A percentile compares a stretch with the other conserved stretches of the same genome.
Evolutionary conservation across 768 basidiomycete genomes (phyloP).

Genomic region (Suillus variegatus): DNA sequence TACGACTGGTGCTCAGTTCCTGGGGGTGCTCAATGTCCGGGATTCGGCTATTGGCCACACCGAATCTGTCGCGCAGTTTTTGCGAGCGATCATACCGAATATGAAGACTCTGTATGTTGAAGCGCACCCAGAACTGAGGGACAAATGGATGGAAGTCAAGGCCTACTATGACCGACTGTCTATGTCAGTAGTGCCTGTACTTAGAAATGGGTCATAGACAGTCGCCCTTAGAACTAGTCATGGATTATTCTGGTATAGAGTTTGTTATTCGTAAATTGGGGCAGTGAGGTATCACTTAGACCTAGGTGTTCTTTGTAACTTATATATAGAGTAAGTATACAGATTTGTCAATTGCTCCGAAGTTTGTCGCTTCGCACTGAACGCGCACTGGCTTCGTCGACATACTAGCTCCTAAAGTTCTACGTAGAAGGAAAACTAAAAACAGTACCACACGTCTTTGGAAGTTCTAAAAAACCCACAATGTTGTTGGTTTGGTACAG

Average conservation of each 20-base stretch:
- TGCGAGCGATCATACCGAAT: conserved; percentile 24
- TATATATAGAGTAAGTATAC: neutral
- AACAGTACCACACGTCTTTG: neutral
- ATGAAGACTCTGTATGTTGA: conserved; percentile 28
- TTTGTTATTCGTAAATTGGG: no score
- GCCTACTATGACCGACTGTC: neutral
- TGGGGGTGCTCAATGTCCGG: conserved; percentile 29
- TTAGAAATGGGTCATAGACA: neutral
- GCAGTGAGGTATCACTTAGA: neutral
- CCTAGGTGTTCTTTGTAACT: neutral
- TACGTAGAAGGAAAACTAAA: neutral
- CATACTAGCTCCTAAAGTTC: no score
- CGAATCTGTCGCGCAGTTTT: conserved; percentile 25
- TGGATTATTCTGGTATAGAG: neutral
- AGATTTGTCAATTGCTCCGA: neutral
- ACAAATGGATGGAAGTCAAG: conserved; percentile 24
- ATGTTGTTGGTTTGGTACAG: neutral
- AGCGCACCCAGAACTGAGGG: conserved; percentile 29
- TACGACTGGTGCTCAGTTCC: conserved; percentile 7
- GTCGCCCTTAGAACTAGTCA: neutral
- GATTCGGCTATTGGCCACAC: conserved; percentile 29
- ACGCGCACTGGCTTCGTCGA: neutral
- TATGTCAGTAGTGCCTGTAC: neutral
- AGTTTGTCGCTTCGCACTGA: neutral
- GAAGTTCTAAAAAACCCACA: neutral